Percentiles rank a stretch among this genome's conserved stretches.
These are phyloP conservation scores for Angomonas desouzai DNA, from an alignment of 208 protist genomes.

Conservation along the genomic window DNA sequence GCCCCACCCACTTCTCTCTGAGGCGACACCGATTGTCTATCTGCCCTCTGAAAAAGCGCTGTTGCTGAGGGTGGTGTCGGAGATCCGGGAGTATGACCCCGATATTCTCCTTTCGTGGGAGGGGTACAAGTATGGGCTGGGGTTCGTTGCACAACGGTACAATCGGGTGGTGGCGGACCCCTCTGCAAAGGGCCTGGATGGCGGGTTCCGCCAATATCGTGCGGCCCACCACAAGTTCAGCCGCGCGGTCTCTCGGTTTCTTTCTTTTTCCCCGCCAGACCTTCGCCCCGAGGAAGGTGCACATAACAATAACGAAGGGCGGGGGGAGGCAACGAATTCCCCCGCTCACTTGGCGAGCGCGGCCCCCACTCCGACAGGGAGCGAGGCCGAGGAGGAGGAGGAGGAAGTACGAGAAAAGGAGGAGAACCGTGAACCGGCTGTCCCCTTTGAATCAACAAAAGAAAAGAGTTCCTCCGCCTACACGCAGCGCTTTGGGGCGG, in stretches of 20 bases:
- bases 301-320: too few species aligned
- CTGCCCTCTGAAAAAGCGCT: conserved; percentile 40
- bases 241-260: neutral
- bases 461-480: conserved; percentile 9
- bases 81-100: conserved; percentile 51
- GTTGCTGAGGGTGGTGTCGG: conserved; percentile 34
- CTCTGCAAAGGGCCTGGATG: neutral
- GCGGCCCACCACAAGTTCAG: neutral
- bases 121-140: conserved; percentile 61
- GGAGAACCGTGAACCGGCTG: too few species aligned
- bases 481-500: conserved; percentile 22
- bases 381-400: conserved; percentile 7
- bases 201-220: neutral
- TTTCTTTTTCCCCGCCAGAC: neutral
- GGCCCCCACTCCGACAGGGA: neutral
- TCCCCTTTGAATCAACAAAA: too few species aligned
- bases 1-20: conserved; percentile 15
- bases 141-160: conserved; percentile 61
- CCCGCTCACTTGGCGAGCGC: neutral
- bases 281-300: too few species aligned
- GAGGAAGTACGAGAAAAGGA: neutral
- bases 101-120: conserved; percentile 82
- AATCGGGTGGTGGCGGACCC: conserved; percentile 30
- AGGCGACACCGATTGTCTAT: conserved; percentile 34
- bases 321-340: too few species aligned